Conservation (phyloP, 495 filamentous ascomycete genomes). For the Achaetomiella virescens region DNA sequence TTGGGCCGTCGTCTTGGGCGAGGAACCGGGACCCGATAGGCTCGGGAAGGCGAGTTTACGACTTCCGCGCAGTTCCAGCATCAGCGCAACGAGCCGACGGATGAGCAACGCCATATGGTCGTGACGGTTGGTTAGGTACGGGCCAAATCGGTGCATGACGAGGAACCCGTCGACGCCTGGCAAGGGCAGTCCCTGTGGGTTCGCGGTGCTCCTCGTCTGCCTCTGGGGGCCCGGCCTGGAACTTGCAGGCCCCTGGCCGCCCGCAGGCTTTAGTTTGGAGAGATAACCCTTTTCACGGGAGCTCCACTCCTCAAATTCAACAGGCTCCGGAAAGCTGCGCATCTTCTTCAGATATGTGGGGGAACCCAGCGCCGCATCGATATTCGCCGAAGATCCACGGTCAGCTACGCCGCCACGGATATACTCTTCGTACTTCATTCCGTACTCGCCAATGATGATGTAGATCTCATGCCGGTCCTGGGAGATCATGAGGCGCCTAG, state of each 20-base stretch:
- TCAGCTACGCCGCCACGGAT: background rate
- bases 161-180: background rate
- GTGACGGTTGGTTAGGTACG: background rate
- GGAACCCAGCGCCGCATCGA: background rate
- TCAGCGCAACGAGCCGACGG: background rate
- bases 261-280: too few species aligned
- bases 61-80: background rate
- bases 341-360: background rate
- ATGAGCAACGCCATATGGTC: background rate
- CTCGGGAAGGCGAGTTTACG: too few species aligned
- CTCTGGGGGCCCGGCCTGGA: too few species aligned
- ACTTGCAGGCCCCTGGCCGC: too few species aligned
- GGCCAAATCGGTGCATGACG: background rate
- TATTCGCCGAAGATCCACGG: background rate
- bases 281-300: background rate
- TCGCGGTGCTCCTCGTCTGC: too few species aligned
- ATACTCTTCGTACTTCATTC: background rate
- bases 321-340: background rate
- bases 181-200: too few species aligned
- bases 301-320: background rate
- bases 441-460: background rate
- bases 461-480: background rate
- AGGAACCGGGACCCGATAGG: too few species aligned
- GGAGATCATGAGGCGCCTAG: background rate
- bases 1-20: too few species aligned